These are phyloP conservation scores for Trypanosoma conorhini DNA, from an alignment of 208 protist species.

Conservation along the genomic window DNA sequence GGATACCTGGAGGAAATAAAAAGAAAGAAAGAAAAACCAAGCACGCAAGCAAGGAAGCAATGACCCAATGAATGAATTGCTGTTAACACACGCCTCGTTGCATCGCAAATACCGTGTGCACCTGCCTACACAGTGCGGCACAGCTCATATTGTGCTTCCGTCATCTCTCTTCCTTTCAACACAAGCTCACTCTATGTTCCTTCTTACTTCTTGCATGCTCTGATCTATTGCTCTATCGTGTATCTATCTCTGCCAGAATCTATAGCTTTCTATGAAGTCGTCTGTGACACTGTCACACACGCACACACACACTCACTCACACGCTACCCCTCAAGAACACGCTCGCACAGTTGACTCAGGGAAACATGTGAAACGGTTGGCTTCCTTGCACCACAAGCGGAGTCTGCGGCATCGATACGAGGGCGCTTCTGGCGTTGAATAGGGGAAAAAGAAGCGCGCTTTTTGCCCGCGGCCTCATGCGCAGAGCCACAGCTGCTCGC, in stretches of 20 bases:
- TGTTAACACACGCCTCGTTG: not conserved
- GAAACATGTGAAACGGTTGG: not conserved
- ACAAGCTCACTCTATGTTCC: too few species aligned
- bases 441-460: not conserved
- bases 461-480: conserved; percentile 1
- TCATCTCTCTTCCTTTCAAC: not conserved
- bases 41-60: not conserved
- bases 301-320: not conserved
- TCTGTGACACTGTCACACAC: not conserved
- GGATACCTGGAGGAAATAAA: not conserved
- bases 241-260: not conserved
- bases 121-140: too few species aligned
- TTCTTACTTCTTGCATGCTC: not conserved
- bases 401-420: not conserved
- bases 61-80: not conserved
- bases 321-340: not conserved
- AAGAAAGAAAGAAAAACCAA: not conserved
- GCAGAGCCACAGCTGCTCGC: conserved; percentile 7
- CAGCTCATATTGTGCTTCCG: not conserved
- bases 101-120: too few species aligned
- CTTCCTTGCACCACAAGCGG: not conserved
- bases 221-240: not conserved
- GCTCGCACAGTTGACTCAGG: not conserved
- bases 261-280: conserved; percentile 1
- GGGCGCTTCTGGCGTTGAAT: not conserved